A percentile compares a stretch with the other conserved stretches of the same genome.
phyloP scores from a whole-genome alignment of 805 yeast species.

The Candida mattraensis region DNA sequence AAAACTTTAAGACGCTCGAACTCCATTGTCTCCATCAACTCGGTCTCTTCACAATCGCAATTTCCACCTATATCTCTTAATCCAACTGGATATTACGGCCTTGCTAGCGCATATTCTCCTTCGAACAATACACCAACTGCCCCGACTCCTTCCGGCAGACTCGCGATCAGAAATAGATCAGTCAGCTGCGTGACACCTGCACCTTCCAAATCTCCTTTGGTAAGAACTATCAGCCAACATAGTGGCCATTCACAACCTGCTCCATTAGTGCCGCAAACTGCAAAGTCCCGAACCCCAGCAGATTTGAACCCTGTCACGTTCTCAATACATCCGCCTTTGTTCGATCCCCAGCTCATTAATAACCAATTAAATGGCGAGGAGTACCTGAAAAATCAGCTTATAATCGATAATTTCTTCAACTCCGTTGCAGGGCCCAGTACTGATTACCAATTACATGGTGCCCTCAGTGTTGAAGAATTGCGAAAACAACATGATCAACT shows the following conservation, averaged over 20 bases:
- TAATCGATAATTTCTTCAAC: slow-evolving; percentile 16
- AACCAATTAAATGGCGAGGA: slow-evolving; percentile 3
- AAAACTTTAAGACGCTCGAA: slow-evolving; percentile 30
- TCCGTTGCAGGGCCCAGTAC: slow-evolving; percentile 1
- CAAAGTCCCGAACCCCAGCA: slow-evolving; percentile 6
- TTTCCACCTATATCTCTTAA: slow-evolving; percentile 18
- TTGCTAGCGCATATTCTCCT: slow-evolving; percentile 12
- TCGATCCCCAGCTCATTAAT: slow-evolving; percentile 17
- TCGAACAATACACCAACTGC: slow-evolving; percentile 4
- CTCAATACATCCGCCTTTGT: slow-evolving; percentile 12
- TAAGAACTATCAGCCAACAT: slow-evolving; percentile 3
- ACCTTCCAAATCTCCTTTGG: slow-evolving; percentile 10
- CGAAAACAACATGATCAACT: slow-evolving; percentile 23
- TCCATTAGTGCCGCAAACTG: too few relatives aligned
- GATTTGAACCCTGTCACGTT: too few relatives aligned
- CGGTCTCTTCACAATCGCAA: slow-evolving; percentile 23
- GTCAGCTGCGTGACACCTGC: slow-evolving; percentile 15
- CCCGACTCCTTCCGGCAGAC: slow-evolving; percentile 4
- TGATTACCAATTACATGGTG: slow-evolving; percentile 1
- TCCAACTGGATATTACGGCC: slow-evolving; percentile 2
- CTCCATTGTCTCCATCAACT: slow-evolving; percentile 29
- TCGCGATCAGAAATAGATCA: slow-evolving; percentile 17
- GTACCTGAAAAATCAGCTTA: slow-evolving; percentile 10
- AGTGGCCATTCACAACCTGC: slow-evolving; percentile 4
- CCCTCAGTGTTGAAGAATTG: slow-evolving; percentile 21